Conservation (phyloP, 768 basidiomycete genomes). For the Fomitopsis serialis region DNA sequence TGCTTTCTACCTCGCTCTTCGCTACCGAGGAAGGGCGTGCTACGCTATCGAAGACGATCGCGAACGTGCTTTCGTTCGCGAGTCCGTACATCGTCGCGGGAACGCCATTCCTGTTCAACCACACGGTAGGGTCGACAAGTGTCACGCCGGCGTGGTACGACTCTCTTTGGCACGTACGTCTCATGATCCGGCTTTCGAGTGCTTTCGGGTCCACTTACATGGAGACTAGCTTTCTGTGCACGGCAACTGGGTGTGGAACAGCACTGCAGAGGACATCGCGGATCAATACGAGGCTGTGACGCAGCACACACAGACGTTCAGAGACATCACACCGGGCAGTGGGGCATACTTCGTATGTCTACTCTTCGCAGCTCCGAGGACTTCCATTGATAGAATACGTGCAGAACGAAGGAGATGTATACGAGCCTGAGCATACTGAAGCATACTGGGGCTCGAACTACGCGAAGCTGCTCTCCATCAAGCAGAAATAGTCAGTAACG, state of each 20-base stretch:
- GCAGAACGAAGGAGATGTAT: constrained; percentile 31
- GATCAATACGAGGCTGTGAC: constrained; percentile 8
- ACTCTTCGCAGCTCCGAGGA: neutral
- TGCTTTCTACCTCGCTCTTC: constrained; percentile 23
- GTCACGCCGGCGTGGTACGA: constrained; percentile 24
- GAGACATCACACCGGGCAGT: constrained; percentile 20
- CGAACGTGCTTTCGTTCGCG: constrained; percentile 17
- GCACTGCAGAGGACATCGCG: constrained; percentile 9
- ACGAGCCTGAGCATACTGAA: constrained; percentile 25
- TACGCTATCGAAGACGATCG: constrained; percentile 14
- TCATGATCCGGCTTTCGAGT: too few species aligned
- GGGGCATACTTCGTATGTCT: constrained; percentile 28
- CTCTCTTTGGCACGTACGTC: constrained; percentile 22
- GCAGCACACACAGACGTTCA: constrained; percentile 14
- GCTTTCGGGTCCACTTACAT: neutral
- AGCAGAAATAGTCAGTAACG: constrained; percentile 28
- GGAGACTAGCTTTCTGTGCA: constrained; percentile 7
- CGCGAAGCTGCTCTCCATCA: constrained; percentile 21
- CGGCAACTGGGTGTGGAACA: constrained; percentile 13
- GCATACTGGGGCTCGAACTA: constrained; percentile 34
- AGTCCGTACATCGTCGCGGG: constrained; percentile 19
- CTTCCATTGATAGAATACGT: neutral
- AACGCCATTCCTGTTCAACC: constrained; percentile 18
- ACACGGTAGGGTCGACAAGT: constrained; percentile 15
- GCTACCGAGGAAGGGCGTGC: constrained; percentile 16